Conservation (phyloP, 331 rosid species). For the Phaseolus coccineus region DNA sequence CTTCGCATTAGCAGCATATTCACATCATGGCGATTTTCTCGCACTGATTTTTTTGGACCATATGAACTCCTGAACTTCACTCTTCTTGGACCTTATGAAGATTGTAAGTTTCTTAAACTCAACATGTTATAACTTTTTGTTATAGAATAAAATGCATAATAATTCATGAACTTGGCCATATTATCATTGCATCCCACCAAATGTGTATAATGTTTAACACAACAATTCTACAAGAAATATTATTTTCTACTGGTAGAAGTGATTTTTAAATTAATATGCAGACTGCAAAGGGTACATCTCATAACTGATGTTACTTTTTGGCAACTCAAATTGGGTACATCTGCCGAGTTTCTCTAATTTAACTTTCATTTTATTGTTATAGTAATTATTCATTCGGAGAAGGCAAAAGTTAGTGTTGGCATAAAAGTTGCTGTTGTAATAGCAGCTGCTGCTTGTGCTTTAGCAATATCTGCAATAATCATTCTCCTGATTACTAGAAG, state of each 20-base stretch:
- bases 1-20: slow-evolving; percentile 46
- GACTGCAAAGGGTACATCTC: slow-evolving; percentile 10
- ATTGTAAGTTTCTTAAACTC: slow-evolving; percentile 59
- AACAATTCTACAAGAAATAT: slow-evolving; percentile 2
- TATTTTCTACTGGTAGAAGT: slow-evolving; percentile 19
- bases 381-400: slow-evolving; percentile 46
- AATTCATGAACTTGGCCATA: slow-evolving; percentile 9
- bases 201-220: background rate
- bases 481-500: slow-evolving; percentile 56
- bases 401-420: slow-evolving; percentile 45
- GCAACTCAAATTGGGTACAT: slow-evolving; percentile 1
- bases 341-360: slow-evolving; percentile 38
- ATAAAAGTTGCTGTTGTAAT: slow-evolving; percentile 51
- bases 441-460: slow-evolving; percentile 56
- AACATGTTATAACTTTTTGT: slow-evolving; percentile 19
- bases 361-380: slow-evolving; percentile 11
- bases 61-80: slow-evolving; percentile 83
- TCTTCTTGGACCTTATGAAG: slow-evolving; percentile 58
- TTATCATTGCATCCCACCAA: slow-evolving; percentile 4
- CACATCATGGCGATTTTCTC: slow-evolving; percentile 63
- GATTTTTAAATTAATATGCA: slow-evolving; percentile 33
- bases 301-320: slow-evolving; percentile 8
- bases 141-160: background rate
- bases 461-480: slow-evolving; percentile 53
- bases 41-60: slow-evolving; percentile 75